phyloP scores from a whole-genome alignment of 306 rosid genomes.

The Prosopis cineraria region DNA sequence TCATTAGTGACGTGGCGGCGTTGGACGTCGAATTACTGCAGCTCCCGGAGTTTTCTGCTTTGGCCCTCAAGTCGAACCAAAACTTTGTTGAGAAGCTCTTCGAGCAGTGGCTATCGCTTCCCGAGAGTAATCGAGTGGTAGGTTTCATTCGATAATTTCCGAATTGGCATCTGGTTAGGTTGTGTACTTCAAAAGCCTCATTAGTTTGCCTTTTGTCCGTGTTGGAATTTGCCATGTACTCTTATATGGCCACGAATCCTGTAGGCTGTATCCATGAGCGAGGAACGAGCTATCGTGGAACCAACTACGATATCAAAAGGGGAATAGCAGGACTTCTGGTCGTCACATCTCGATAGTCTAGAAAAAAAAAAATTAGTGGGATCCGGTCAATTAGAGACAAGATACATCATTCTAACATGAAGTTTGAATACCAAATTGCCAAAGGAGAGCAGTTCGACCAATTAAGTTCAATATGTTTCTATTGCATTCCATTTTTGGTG shows the following conservation, averaged over 20 bases:
- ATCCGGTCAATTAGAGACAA: constrained; percentile 23
- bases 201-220: not conserved
- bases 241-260: not conserved
- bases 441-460: not conserved
- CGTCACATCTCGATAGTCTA: not conserved
- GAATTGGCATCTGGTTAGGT: constrained; percentile 7
- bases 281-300: not conserved
- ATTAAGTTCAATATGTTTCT: not conserved
- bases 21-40: constrained; percentile 90
- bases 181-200: not conserved
- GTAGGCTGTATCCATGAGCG: not conserved
- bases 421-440: not conserved
- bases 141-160: constrained; percentile 12
- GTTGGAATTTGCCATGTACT: not conserved
- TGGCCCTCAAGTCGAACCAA: constrained; percentile 77
- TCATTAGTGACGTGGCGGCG: constrained; percentile 71
- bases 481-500: constrained; percentile 6
- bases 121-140: constrained; percentile 90
- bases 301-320: constrained; percentile 1
- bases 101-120: constrained; percentile 96
- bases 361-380: constrained; percentile 4
- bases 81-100: constrained; percentile 74
- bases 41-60: constrained; percentile 79
- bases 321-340: not conserved
- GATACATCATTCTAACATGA: constrained; percentile 15